These are phyloP conservation scores for Aspergillus intermedius DNA, from an alignment of 2,329 filamentous ascomycete genomes.

Conservation along the genomic window DNA sequence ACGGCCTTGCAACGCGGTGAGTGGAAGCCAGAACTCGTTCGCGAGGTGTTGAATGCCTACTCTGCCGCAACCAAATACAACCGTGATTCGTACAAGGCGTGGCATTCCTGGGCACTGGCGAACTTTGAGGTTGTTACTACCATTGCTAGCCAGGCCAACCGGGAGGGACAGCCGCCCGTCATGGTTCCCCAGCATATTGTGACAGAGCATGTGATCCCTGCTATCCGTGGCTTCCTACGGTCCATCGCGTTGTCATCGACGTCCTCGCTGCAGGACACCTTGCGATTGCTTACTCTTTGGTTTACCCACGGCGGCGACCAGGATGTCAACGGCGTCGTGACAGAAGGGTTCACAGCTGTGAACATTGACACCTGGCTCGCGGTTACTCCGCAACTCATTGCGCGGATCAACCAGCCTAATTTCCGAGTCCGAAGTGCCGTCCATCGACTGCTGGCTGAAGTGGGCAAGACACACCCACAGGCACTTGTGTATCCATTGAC, in stretches of 20 bases:
- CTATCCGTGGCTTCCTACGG: constrained; percentile 92
- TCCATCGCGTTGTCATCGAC: constrained; percentile 87
- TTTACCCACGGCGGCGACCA: constrained; percentile 84
- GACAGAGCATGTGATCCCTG: constrained; percentile 84
- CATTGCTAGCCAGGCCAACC: constrained; percentile 61
- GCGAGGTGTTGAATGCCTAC: constrained; percentile 87
- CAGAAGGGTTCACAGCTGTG: constrained; percentile 82
- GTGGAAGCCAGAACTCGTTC: constrained; percentile 80
- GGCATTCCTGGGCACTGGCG: constrained; percentile 96
- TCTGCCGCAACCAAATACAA: constrained; percentile 89
- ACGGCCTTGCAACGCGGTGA: constrained; percentile 76
- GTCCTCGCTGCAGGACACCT: constrained; percentile 90
- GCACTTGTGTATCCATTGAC: constrained; percentile 94
- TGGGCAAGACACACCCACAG: constrained; percentile 90
- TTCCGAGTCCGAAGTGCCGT: constrained; percentile 80
- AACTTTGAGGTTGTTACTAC: constrained; percentile 98
- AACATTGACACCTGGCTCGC: constrained; percentile 98
- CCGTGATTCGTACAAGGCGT: constrained; percentile 95
- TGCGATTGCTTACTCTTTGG: constrained; percentile 89
- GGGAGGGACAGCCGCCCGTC: constrained; percentile 41
- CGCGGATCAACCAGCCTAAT: constrained; percentile 96
- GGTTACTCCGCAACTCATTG: constrained; percentile 95
- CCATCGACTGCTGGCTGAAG: constrained; percentile 84
- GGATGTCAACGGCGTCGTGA: constrained; percentile 86
- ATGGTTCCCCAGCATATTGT: constrained; percentile 62